phyloP scores from a whole-genome alignment of 257 asterid genomes.

The Schizonepeta tenuifolia region DNA sequence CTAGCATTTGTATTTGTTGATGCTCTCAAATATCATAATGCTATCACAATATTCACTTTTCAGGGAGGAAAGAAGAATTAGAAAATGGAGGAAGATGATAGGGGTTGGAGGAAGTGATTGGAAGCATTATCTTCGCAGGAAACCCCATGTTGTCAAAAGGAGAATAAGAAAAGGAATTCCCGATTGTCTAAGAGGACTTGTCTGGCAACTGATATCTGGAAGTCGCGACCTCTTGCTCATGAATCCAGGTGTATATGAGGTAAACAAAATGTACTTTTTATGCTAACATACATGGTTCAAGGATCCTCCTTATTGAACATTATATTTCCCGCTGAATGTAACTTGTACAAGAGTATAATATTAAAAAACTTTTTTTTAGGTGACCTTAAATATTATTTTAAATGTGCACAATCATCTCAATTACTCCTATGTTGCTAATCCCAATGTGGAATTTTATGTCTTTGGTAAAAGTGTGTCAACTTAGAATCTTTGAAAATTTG shows the following conservation, averaged over 20 bases:
- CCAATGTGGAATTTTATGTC: not conserved
- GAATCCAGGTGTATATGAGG: conserved; percentile 99
- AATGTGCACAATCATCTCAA: conserved; percentile 1
- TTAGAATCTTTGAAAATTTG: not conserved
- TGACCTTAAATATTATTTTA: not conserved
- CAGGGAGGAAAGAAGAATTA: conserved; percentile 90
- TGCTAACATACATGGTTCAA: conserved; percentile 8
- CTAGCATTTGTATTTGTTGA: not conserved
- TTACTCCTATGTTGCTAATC: conserved; percentile 9
- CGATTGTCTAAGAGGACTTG: conserved; percentile 97
- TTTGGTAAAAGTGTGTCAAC: not conserved
- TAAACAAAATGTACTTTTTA: conserved; percentile 32
- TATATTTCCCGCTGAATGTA: not conserved
- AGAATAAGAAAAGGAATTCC: conserved; percentile 98
- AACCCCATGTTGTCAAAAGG: conserved; percentile 92
- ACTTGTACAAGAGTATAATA: not conserved
- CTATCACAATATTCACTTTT: conserved; percentile 26
- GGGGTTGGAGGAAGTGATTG: conserved; percentile 99
- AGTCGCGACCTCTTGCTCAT: conserved; percentile 96
- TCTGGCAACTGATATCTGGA: conserved; percentile 97
- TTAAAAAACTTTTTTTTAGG: too few species aligned
- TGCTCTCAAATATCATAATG: conserved; percentile 25
- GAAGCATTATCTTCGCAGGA: conserved; percentile 94
- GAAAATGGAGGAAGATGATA: conserved; percentile 99
- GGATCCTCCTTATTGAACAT: conserved; percentile 6